Conservation (phyloP, 768 basidiomycete genomes). For the Piloderma croceum region DNA sequence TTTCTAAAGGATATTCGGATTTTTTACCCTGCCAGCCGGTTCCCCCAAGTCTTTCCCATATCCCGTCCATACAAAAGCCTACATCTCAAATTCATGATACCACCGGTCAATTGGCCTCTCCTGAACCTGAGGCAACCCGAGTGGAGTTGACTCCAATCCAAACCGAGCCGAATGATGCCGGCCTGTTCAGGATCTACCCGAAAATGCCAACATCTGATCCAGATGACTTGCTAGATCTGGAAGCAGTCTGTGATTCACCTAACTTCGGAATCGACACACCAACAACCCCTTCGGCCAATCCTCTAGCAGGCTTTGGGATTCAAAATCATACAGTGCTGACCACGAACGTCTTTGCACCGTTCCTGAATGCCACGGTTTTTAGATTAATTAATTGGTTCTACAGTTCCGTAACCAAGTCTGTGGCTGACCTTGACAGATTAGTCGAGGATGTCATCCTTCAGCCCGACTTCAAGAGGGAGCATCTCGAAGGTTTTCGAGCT, state of each 20-base stretch:
- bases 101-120: too few species aligned
- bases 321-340: background rate
- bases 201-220: conserved; percentile 10
- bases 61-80: too few species aligned
- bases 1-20: too few species aligned
- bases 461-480: conserved; percentile 15
- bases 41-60: too few species aligned
- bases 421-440: conserved; percentile 18
- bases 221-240: conserved; percentile 3
- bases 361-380: conserved; percentile 16
- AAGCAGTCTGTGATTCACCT: conserved; percentile 7
- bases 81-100: too few species aligned
- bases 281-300: background rate
- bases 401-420: conserved; percentile 21
- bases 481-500: conserved; percentile 16
- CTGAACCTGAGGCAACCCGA: background rate
- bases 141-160: background rate
- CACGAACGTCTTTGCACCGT: conserved; percentile 12
- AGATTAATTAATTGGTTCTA: conserved; percentile 27
- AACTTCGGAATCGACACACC: background rate
- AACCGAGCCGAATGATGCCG: conserved; percentile 7
- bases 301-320: background rate
- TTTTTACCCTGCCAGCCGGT: too few species aligned
- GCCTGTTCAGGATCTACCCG: conserved; percentile 11
- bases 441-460: conserved; percentile 20